Percentiles rank a stretch among this genome's conserved stretches.
These are phyloP conservation scores for Cyclospora cayetanensis DNA, from an alignment of 169 alveolate species.

Conservation along the genomic window DNA sequence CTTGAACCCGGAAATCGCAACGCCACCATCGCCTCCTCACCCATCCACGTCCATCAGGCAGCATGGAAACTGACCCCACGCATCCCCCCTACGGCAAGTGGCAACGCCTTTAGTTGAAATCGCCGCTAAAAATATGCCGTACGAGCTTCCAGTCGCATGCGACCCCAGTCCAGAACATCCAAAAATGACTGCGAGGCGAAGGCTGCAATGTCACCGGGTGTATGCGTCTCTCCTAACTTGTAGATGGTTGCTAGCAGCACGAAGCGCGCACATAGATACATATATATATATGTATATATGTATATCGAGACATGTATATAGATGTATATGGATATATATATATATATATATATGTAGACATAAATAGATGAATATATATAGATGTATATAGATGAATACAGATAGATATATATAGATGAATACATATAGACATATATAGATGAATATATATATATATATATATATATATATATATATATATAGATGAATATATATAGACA, in stretches of 20 bases:
- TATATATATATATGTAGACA: background rate
- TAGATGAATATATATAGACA: too few species aligned
- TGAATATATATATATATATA: too few species aligned
- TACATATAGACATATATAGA: too few species aligned
- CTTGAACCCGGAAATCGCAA: too few species aligned
- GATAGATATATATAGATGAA: too few species aligned
- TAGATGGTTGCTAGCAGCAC: constrained; percentile 70
- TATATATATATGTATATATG: background rate
- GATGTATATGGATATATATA: background rate
- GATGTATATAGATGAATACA: too few species aligned
- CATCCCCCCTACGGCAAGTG: background rate
- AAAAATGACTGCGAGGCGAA: constrained; percentile 75
- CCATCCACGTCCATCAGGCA: background rate
- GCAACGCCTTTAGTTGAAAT: too few species aligned
- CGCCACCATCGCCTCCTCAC: too few species aligned
- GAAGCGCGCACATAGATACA: too few species aligned
- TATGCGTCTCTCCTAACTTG: constrained; percentile 76
- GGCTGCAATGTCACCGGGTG: constrained; percentile 76
- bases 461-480: too few species aligned
- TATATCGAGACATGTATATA: background rate
- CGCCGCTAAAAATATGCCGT: too few species aligned
- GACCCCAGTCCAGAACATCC: constrained; percentile 80
- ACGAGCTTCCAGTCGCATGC: constrained; percentile 68
- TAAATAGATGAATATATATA: background rate
- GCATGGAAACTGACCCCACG: background rate